Evolutionary conservation across 495 filamentous ascomycete genomes (phyloP), one percentile per base, ranked within the genome.

Genomic region (Aspergillus steynii): DNA sequence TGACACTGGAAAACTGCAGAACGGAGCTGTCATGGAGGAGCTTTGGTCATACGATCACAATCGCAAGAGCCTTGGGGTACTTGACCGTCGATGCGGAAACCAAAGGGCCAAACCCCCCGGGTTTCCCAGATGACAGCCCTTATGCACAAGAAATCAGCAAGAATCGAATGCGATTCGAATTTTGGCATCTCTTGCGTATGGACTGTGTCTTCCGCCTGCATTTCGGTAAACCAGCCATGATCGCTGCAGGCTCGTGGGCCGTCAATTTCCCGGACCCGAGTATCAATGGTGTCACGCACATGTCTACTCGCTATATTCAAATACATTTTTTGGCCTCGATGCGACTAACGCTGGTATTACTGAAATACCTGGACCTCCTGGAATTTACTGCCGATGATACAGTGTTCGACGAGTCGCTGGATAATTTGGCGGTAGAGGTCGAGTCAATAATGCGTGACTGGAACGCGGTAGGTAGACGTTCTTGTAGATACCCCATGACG

Each of bases 251-350:
- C 3, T 62, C 61, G 10, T 69, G 67, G 67, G 58, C 55, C 5
- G 67, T 69, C 3, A 69, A 69, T 34, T 65, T 69, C 20, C 67
- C 67, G 2, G 61, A 69, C 47, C 61, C 64, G 1, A 64, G 56
- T 4, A 69, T 69, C 25, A 62, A 25, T 20, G 66, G 61, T 27
- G 56, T 58, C 3, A 61, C 62, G 28, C 31, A 69, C 50, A 53
- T 34, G 20, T 63, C 63, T 2, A 65, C 62, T 4, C 60, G 59
- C 3, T 62, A 62, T 20, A 51, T 69, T 8, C 64, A 69, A 27
- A 69, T 69, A 27, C 67, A 69, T 54, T 69, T 69, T 26, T 53
- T 69, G 3, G 67, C 64, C n/a, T 66, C 61, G n/a, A 69, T 69
- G 67, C 58, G 67, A 2, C 59, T 62, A 4, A 59, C 63, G 0